phyloP scores from a whole-genome alignment of 306 rosid genomes.

The Quercus bicolor region DNA sequence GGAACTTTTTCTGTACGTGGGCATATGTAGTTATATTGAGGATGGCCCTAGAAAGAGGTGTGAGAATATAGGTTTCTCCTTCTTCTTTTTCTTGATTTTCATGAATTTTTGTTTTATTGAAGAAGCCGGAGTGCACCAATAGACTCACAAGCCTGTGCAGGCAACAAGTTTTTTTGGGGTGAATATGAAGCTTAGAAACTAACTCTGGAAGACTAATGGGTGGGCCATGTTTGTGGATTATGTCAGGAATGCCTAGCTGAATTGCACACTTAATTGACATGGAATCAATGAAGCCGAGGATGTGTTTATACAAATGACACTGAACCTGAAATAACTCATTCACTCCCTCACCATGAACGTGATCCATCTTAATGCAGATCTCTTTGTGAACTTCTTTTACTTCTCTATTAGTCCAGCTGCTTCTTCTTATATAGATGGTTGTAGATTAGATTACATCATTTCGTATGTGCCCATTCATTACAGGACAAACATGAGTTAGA shows the following conservation, averaged over 20 bases:
- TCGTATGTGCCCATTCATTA: no score
- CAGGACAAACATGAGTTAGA: background rate
- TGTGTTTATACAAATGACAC: conserved; percentile 26
- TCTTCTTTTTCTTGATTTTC: no score
- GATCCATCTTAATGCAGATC: background rate
- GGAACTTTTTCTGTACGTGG: no score
- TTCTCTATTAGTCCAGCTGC: background rate
- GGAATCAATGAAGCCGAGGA: conserved; percentile 23
- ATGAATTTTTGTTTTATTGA: no score
- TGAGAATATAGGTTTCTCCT: conserved; percentile 28
- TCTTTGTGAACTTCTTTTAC: background rate
- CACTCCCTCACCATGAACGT: background rate
- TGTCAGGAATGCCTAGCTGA: conserved; percentile 24
- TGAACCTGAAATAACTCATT: conserved; percentile 17
- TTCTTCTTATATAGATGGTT: background rate
- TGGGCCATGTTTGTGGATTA: conserved; percentile 29
- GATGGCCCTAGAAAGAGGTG: conserved; percentile 45
- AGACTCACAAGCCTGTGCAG: no score
- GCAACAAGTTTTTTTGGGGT: no score
- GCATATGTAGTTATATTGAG: background rate
- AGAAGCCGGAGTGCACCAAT: no score
- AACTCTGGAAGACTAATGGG: conserved; percentile 39
- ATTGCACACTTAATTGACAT: conserved; percentile 39
- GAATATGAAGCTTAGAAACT: conserved; percentile 11
- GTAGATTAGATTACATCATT: background rate